Percentiles rank a stretch among this genome's conserved stretches.
Conservation (phyloP, 2,329 filamentous ascomycete species). For the Neocucurbitaria cava region DNA sequence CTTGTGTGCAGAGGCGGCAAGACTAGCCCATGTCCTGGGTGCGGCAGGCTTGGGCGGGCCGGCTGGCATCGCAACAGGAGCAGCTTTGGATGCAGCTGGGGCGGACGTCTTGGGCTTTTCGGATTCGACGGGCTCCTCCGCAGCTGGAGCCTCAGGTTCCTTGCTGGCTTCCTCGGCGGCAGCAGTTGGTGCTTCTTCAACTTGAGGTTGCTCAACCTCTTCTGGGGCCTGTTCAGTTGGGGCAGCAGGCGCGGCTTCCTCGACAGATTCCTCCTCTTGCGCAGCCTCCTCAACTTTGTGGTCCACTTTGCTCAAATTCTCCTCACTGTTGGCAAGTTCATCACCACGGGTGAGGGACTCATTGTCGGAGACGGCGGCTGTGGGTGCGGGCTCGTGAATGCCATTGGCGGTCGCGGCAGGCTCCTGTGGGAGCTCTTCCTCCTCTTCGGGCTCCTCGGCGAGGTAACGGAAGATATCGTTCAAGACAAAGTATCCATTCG, state of each 20-base stretch:
- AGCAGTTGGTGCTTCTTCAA: constrained; percentile 49
- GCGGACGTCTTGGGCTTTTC: constrained; percentile 70
- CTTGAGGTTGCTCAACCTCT: constrained; percentile 44
- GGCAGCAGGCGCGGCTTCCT: constrained; percentile 38
- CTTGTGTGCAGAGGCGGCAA: constrained; percentile 61
- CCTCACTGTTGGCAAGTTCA: constrained; percentile 53
- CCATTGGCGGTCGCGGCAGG: constrained; percentile 44
- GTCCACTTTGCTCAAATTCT: constrained; percentile 63
- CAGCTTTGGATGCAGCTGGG: constrained; percentile 64
- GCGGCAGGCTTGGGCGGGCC: constrained; percentile 62
- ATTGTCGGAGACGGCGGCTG: constrained; percentile 40
- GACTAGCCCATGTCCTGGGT: constrained; percentile 76
- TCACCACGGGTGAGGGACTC: constrained; percentile 41
- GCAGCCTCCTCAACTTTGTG: constrained; percentile 75
- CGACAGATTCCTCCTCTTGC: constrained; percentile 41
- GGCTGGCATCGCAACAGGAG: constrained; percentile 64
- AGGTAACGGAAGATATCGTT: constrained; percentile 98
- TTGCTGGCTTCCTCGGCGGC: constrained; percentile 48
- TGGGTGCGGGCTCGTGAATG: constrained; percentile 51
- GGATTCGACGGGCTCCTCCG: constrained; percentile 49
- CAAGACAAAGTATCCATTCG: constrained; percentile 95
- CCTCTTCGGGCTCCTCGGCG: constrained; percentile 79
- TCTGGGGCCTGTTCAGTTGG: constrained; percentile 49
- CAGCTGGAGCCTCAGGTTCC: constrained; percentile 37
- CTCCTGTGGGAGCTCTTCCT: constrained; percentile 53